Conservation (phyloP, 2,329 filamentous ascomycete species). For the Thelonectria discophora region DNA sequence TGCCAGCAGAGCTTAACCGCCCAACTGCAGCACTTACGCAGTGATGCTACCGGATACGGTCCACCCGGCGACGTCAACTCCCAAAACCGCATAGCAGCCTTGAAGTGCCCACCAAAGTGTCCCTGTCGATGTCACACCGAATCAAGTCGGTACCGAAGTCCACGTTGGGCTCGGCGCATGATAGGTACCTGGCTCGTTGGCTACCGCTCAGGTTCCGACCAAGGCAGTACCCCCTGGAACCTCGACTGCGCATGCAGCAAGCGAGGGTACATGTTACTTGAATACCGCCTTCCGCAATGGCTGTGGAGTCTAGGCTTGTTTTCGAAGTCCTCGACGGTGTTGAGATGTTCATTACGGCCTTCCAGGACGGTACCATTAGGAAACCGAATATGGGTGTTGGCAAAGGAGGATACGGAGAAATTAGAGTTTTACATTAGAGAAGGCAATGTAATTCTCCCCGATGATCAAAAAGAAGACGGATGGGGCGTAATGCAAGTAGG, state of each 20-base stretch:
- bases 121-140: slow-evolving; percentile 1
- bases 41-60: too few species aligned
- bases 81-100: neutral
- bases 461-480: neutral
- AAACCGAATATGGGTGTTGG: neutral
- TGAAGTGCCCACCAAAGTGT: neutral
- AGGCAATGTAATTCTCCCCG: neutral
- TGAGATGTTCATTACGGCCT: neutral
- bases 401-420: neutral
- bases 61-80: neutral
- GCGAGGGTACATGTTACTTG: neutral
- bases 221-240: neutral
- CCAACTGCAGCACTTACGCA: too few species aligned
- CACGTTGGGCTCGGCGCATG: neutral
- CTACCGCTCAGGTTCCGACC: neutral
- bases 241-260: neutral
- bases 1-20: neutral
- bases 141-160: neutral
- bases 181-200: neutral
- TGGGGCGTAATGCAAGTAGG: neutral
- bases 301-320: neutral
- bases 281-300: neutral
- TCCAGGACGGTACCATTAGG: neutral
- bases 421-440: neutral
- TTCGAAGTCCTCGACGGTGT: neutral